Evolutionary conservation across 495 filamentous ascomycete species (phyloP), one percentile per base, ranked within the genome.

Genomic region (Podospora anserina): DNA sequence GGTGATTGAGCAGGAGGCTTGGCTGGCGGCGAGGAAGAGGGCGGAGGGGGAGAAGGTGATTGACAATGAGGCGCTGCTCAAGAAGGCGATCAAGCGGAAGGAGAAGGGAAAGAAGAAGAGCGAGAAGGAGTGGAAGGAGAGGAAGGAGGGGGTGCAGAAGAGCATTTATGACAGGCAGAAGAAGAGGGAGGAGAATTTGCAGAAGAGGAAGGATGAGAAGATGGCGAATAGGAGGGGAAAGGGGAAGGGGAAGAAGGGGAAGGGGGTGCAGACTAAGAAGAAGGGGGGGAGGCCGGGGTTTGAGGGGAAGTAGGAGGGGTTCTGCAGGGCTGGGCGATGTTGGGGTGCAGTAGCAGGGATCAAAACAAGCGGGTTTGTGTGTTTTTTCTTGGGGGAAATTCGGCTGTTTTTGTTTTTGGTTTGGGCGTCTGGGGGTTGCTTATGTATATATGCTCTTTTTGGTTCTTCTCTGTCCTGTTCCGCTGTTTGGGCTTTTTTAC

Each of bases 41-140:
- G 92, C 91, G 3, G 91, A 94, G 70, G 92, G 95, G 30, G 93
- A 97, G 76, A 92, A 93, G 72, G 88, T 97, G n/a, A 85, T 88
- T 67, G 93, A 98, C 69, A 91, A 96, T 76, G 91, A 91, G 64
- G 87, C 85, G n/a, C 77, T 98, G 44, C 85, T 99, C 15, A 96
- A 96, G 86, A 97, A 97, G 84, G 92, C 93, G 2, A 81, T 97
- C 67, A 97, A 97, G 85, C 88, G 94, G 69, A 93, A 96, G 80
- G 92, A 96, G 76, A 89, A 88, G 70, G 81, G 85, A 32, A 99
- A 98, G 87, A 90, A 87, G 79, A 96, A 94, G 86, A 93, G 89
- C 74, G 90, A 91, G 77, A 87, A 88, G 69, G 93, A 95, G 78
- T 98, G 96, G 95, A 88, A 84, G 53, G 94, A 96, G 67, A 82